Percentiles rank a stretch among this genome's conserved stretches.
These are phyloP conservation scores for Trichoderma asperelloides DNA, from an alignment of 495 filamentous ascomycete genomes.

Conservation along the genomic window DNA sequence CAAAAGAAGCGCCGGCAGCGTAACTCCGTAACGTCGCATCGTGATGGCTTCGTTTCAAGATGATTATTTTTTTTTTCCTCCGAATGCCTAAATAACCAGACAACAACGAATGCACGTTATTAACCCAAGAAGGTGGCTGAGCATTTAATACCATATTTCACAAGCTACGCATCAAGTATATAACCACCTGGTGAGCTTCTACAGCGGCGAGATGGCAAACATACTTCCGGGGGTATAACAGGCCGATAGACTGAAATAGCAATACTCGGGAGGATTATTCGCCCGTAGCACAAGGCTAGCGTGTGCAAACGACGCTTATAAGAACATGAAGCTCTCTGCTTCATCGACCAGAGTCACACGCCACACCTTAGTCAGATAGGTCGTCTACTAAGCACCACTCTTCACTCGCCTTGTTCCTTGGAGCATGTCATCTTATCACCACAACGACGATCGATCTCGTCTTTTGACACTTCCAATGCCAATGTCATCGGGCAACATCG, in stretches of 20 bases:
- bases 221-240: background rate
- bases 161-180: background rate
- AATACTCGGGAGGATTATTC: background rate
- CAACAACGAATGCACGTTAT: background rate
- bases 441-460: background rate
- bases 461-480: background rate
- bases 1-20: background rate
- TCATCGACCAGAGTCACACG: background rate
- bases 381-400: background rate
- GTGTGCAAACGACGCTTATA: background rate
- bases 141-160: background rate
- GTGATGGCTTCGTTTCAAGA: background rate
- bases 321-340: background rate
- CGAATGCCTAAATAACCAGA: too few species aligned
- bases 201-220: background rate
- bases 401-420: background rate
- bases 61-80: background rate
- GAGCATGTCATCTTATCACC: background rate
- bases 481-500: background rate
- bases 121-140: background rate
- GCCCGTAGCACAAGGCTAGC: background rate
- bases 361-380: background rate
- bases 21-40: background rate
- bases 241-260: background rate
- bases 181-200: background rate